These are phyloP conservation scores for Cladosporium sp. DNA, from an alignment of 2,329 filamentous ascomycete genomes.

Conservation along the genomic window DNA sequence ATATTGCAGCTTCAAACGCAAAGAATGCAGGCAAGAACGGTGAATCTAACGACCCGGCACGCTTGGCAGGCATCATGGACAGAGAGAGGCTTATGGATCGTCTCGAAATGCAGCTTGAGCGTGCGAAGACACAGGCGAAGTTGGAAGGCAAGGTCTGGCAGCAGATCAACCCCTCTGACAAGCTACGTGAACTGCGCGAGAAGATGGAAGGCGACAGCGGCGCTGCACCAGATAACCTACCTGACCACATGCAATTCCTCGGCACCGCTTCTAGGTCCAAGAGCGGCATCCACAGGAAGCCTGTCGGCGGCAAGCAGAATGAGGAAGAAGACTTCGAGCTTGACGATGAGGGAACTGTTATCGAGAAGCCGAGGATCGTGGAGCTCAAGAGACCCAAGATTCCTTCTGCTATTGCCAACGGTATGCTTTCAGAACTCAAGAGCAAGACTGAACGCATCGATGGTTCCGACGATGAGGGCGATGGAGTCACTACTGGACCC, in stretches of 20 bases:
- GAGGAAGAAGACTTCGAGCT: slow-evolving; percentile 25
- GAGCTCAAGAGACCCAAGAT: slow-evolving; percentile 74
- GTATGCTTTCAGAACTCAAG: slow-evolving; percentile 69
- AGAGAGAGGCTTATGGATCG: slow-evolving; percentile 90
- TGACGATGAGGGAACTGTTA: slow-evolving; percentile 64
- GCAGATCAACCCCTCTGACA: slow-evolving; percentile 80
- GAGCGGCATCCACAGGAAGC: slow-evolving; percentile 43
- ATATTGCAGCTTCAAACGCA: slow-evolving; percentile 89
- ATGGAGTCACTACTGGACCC: slow-evolving; percentile 71
- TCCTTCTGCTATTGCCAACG: slow-evolving; percentile 59
- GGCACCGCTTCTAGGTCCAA: slow-evolving; percentile 44
- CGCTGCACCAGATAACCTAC: slow-evolving; percentile 45
- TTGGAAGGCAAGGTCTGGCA: slow-evolving; percentile 93
- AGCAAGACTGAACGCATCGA: slow-evolving; percentile 74
- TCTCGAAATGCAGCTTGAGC: slow-evolving; percentile 90
- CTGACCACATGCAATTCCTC: slow-evolving; percentile 69
- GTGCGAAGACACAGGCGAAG: slow-evolving; percentile 97
- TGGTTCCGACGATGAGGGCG: slow-evolving; percentile 71
- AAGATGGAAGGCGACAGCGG: slow-evolving; percentile 75
- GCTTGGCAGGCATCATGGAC: slow-evolving; percentile 90
- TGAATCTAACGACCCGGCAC: slow-evolving; percentile 66
- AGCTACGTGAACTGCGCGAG: slow-evolving; percentile 86
- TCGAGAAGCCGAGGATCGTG: slow-evolving; percentile 77
- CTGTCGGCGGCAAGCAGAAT: slow-evolving; percentile 27
- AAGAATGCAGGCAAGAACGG: slow-evolving; percentile 57